Evolutionary conservation across 1,139 yeast species (phyloP).

Genomic region (Saccharomyces hybrid): DNA sequence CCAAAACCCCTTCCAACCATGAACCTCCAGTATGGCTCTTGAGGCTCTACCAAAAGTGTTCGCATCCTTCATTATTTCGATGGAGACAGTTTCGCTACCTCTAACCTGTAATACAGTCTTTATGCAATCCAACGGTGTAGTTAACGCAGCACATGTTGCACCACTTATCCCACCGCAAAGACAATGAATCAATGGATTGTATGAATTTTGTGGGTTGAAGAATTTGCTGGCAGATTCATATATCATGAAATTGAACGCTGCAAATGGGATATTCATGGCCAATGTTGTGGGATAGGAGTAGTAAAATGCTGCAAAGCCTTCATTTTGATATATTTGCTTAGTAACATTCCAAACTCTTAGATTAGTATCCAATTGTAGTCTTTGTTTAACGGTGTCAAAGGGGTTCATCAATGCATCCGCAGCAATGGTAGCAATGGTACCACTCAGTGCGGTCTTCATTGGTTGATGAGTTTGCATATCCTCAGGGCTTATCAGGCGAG

Average conservation of each 20-base stretch:
- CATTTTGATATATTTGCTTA: slow-evolving; percentile 50
- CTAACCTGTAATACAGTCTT: slow-evolving; percentile 75
- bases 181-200: slow-evolving; percentile 90
- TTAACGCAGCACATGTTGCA: slow-evolving; percentile 91
- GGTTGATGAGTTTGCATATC: slow-evolving; percentile 41
- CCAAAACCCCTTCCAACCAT: slow-evolving; percentile 65
- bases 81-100: slow-evolving; percentile 34
- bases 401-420: slow-evolving; percentile 98
- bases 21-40: slow-evolving; percentile 51
- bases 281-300: slow-evolving; percentile 93
- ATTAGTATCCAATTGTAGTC: slow-evolving; percentile 52
- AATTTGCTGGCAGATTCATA: slow-evolving; percentile 76
- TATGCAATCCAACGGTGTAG: slow-evolving; percentile 92
- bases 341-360: slow-evolving; percentile 34
- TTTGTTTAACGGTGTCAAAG: slow-evolving; percentile 88
- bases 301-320: slow-evolving; percentile 80
- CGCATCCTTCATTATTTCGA: slow-evolving; percentile 47
- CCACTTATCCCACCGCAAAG: slow-evolving; percentile 94
- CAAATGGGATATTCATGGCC: slow-evolving; percentile 89
- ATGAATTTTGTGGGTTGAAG: slow-evolving; percentile 67
- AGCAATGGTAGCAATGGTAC: slow-evolving; percentile 89
- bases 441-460: slow-evolving; percentile 74
- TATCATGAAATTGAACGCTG: slow-evolving; percentile 88
- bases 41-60: slow-evolving; percentile 71
- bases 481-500: slow-evolving; percentile 25